Conservation (phyloP, 2,329 filamentous ascomycete genomes). For the Colletotrichum sp. region DNA sequence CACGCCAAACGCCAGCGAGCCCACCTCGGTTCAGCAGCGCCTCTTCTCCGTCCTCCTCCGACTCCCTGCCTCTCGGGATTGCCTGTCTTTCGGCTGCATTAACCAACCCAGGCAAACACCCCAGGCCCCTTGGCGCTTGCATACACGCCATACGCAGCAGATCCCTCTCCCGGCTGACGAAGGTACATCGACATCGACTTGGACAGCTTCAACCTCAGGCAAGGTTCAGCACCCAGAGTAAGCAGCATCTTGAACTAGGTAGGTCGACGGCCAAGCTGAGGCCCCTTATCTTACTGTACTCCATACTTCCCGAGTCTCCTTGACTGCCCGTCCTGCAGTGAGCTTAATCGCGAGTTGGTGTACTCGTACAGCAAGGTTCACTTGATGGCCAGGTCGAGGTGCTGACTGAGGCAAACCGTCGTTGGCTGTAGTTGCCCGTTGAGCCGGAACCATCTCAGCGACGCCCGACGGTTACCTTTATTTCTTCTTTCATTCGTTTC, state of each 20-base stretch:
- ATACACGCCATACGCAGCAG: background rate
- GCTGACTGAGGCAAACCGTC: conserved; percentile 3
- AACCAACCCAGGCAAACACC: background rate
- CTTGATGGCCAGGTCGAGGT: background rate
- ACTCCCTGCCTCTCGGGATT: background rate
- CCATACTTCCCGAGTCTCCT: background rate
- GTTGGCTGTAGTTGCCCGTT: background rate
- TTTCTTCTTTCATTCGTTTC: background rate
- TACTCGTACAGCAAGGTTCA: background rate
- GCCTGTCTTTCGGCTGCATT: background rate
- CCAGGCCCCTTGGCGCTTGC: background rate
- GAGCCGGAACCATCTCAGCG: conserved; percentile 5
- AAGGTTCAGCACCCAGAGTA: background rate
- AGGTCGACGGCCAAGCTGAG: background rate
- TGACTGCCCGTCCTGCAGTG: background rate
- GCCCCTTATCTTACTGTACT: background rate
- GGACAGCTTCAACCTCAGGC: background rate
- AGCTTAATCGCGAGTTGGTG: background rate
- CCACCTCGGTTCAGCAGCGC: background rate
- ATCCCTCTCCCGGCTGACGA: background rate
- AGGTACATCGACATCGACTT: background rate
- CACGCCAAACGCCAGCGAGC: background rate
- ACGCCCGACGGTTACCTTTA: background rate
- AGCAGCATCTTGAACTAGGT: background rate
- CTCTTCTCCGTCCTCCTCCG: background rate